phyloP scores from a whole-genome alignment of 495 filamentous ascomycete genomes.

The Tuber aestivum region DNA sequence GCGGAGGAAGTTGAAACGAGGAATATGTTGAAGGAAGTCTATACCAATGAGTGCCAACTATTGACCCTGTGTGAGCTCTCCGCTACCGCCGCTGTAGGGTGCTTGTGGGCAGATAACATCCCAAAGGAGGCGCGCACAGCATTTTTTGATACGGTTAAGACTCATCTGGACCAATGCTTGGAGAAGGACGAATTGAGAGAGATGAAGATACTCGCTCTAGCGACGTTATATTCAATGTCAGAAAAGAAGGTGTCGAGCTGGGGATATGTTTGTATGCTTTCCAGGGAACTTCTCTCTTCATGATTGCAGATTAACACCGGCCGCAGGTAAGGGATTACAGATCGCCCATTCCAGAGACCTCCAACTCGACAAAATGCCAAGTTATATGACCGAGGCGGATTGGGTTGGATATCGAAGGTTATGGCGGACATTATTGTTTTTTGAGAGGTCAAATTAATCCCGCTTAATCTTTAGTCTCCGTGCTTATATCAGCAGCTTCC shows the following conservation, averaged over 20 bases:
- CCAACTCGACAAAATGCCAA: constrained; percentile 3
- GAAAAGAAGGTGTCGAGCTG: constrained; percentile 15
- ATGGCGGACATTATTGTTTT: constrained; percentile 21
- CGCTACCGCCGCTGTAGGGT: constrained; percentile 15
- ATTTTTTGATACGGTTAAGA: constrained; percentile 13
- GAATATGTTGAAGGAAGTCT: constrained; percentile 5
- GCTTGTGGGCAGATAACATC: constrained; percentile 11
- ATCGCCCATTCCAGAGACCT: constrained; percentile 15
- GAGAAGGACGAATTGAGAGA: constrained; percentile 15
- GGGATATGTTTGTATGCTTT: constrained; percentile 16
- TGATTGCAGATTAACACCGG: not conserved
- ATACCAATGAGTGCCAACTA: constrained; percentile 6
- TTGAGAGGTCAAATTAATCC: constrained; percentile 11
- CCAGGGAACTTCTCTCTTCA: not conserved
- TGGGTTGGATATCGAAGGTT: constrained; percentile 15
- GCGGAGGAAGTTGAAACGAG: constrained; percentile 8
- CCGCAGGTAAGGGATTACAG: constrained; percentile 8
- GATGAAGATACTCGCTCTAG: constrained; percentile 17
- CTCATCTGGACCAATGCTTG: constrained; percentile 13
- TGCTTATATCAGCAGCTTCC: constrained; percentile 8
- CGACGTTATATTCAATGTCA: constrained; percentile 12
- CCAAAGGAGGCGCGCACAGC: constrained; percentile 5
- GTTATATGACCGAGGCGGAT: constrained; percentile 1
- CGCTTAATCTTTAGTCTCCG: not conserved
- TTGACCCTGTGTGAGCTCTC: constrained; percentile 14